Evolutionary conservation across 1,139 yeast genomes (phyloP), one percentile per base, ranked within the genome.

Genomic region (Petasospora fabianii): DNA sequence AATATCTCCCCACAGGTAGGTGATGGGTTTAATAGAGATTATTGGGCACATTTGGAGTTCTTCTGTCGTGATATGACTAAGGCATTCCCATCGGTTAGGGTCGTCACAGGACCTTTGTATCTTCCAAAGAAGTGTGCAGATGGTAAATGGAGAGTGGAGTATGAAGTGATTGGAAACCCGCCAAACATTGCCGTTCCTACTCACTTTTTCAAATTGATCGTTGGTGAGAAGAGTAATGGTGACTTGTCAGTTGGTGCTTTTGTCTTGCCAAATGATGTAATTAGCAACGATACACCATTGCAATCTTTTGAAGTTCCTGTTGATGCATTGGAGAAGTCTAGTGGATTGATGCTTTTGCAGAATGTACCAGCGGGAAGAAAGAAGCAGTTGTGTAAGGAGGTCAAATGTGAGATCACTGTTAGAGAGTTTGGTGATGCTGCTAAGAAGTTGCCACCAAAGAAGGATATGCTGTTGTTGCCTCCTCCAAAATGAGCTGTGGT

Each of bases 1-100:
- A 92, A 92, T 60, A 92, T 92, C 72, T 77, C 95, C 10, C 99
- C 99, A 1, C 99, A 92, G 61, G 96, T 92, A 2, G 98, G 98
- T 6, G 96, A 84, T 5, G 98, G 98, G 0, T 92, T 92, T 68
- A 92, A 92, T 64, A 73, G 98, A 50, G 97, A 92, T 60, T 88
- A 82, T 53, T 92, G 99, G 99, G 95, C 97, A 1, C 96, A 88
- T 61, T 77, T 94, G 46, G 99, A 92, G 61, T 85, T 85, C 54
- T 92, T 92, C 59, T 80, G 82, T 38, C 73, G 99, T 45, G 70
- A 86, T 40, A 69, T 92, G 49, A 84, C 96, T 6, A 55, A 64
- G 15, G 69, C 69, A 38, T 92, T 84, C 60, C 75, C 74, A 41
- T 72, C 79, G 37, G 96, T 94, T 12, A 71, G 97, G 44, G 73